These are phyloP conservation scores for Leptographium lundbergii DNA, from an alignment of 2,329 filamentous ascomycete species.

Conservation along the genomic window DNA sequence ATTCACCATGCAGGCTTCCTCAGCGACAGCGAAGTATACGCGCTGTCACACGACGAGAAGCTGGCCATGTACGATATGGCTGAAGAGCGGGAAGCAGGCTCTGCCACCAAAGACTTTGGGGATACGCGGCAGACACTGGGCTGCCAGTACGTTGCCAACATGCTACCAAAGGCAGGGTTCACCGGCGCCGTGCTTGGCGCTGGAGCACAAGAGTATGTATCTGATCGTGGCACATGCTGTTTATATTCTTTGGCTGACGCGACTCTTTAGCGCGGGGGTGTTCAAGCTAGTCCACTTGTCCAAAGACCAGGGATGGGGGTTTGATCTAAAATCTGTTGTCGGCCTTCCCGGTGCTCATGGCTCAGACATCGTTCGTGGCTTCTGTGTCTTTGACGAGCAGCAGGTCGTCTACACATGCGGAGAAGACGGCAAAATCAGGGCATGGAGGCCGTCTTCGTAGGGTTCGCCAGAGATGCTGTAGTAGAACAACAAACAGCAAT, in stretches of 20 bases:
- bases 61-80: conserved; percentile 60
- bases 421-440: conserved; percentile 45
- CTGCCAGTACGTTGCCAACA: conserved; percentile 63
- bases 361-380: conserved; percentile 49
- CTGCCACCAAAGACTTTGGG: conserved; percentile 46
- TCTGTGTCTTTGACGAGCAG: conserved; percentile 50
- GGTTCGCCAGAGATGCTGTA: neutral
- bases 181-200: conserved; percentile 48
- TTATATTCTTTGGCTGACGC: neutral
- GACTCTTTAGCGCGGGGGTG: conserved; percentile 30
- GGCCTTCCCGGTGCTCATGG: conserved; percentile 50
- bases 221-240: neutral
- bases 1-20: conserved; percentile 67
- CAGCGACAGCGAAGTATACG: conserved; percentile 50
- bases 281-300: conserved; percentile 50
- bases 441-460: conserved; percentile 32
- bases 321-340: conserved; percentile 43
- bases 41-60: conserved; percentile 66
- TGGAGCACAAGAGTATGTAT: conserved; percentile 53
- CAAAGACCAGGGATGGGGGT: conserved; percentile 39
- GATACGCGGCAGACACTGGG: conserved; percentile 53
- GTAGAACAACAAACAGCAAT: neutral
- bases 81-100: conserved; percentile 47
- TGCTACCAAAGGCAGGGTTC: conserved; percentile 45
- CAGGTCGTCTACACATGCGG: conserved; percentile 46